These are phyloP conservation scores for Parachlorella kessleri DNA, from an alignment of 139 green algal genomes.

Conservation along the genomic window DNA sequence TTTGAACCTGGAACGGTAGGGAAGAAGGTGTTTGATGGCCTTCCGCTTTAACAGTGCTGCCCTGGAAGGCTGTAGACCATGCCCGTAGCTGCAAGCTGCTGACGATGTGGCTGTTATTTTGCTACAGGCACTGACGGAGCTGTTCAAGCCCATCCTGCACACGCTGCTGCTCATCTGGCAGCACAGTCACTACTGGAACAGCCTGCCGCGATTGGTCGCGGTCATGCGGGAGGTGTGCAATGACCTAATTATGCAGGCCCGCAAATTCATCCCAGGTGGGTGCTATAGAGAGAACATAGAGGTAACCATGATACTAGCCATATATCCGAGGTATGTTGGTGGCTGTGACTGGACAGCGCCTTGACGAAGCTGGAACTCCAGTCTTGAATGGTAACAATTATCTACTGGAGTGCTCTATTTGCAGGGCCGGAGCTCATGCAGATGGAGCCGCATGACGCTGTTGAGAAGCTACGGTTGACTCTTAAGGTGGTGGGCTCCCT, in stretches of 20 bases:
- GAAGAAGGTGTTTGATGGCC: too few species aligned
- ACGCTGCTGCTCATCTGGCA: conserved; percentile 92
- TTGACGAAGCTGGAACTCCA: too few species aligned
- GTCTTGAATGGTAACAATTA: too few species aligned
- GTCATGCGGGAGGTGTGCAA: conserved; percentile 90
- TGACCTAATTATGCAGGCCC: conserved; percentile 87
- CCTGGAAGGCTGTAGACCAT: too few species aligned
- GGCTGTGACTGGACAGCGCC: neutral
- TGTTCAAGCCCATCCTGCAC: conserved; percentile 91
- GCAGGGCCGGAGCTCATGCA: conserved; percentile 76
- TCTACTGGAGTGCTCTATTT: neutral
- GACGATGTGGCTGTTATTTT: too few species aligned
- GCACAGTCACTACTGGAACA: conserved; percentile 84
- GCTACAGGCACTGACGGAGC: conserved; percentile 40
- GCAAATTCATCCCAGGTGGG: conserved; percentile 60
- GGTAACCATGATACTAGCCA: neutral
- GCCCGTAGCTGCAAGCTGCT: too few species aligned
- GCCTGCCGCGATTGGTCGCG: conserved; percentile 73
- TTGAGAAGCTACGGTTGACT: conserved; percentile 81
- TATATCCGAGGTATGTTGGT: neutral
- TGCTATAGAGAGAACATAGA: neutral
- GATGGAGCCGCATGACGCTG: conserved; percentile 80
- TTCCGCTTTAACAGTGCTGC: too few species aligned
- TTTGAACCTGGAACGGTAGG: too few species aligned
- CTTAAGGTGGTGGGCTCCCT: conserved; percentile 82